Percentiles rank a stretch among this genome's conserved stretches.
Conservation (phyloP, 2,329 filamentous ascomycete genomes). For the Colletotrichum scovillei region DNA sequence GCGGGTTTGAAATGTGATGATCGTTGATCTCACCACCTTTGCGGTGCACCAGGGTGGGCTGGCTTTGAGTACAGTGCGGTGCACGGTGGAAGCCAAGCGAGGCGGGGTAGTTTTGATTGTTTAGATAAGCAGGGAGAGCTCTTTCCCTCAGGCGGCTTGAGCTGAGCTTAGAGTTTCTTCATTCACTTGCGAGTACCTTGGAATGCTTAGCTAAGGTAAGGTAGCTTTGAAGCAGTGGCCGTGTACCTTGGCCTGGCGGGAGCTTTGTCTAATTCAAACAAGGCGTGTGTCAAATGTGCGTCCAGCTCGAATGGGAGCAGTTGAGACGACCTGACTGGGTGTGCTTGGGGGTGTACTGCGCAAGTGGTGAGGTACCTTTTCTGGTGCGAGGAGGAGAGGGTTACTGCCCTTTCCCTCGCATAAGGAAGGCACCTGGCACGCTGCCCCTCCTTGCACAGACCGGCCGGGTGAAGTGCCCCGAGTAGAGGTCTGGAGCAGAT, state of each 20-base stretch:
- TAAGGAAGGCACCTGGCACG: background rate
- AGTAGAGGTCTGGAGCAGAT: no score
- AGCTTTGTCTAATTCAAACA: conserved; percentile 29
- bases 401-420: conserved; percentile 31
- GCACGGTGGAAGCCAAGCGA: background rate
- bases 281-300: conserved; percentile 19
- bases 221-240: background rate
- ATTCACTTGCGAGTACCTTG: no score
- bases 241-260: background rate
- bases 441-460: conserved; percentile 15
- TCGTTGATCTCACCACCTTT: conserved; percentile 11
- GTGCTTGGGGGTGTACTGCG: no score
- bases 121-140: background rate
- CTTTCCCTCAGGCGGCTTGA: background rate
- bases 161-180: no score
- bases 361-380: background rate
- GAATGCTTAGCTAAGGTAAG: background rate
- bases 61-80: conserved; percentile 6
- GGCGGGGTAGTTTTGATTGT: background rate
- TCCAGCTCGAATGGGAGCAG: background rate
- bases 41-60: background rate
- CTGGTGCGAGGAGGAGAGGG: conserved; percentile 32
- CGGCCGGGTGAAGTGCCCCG: background rate
- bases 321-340: background rate
- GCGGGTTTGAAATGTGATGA: conserved; percentile 4